Evolutionary conservation across 805 yeast genomes (phyloP).

Genomic region (Metschnikowia lunata): DNA sequence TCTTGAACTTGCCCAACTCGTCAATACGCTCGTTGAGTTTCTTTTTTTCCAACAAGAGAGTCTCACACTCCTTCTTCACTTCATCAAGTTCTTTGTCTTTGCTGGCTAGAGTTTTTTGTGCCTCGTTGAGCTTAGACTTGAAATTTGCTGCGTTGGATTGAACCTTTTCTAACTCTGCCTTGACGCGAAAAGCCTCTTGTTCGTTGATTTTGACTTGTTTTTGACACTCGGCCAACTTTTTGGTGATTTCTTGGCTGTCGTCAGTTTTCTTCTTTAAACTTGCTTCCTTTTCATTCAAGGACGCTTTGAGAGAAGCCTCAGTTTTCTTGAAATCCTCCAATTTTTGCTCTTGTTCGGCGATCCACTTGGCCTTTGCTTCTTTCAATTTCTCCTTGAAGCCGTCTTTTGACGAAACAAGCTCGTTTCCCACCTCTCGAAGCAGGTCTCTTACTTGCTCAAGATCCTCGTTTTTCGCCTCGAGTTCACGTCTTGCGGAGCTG

Average conservation of each 20-base stretch:
- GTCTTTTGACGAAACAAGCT: constrained; percentile 67
- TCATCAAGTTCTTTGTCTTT: constrained; percentile 17
- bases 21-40: constrained; percentile 31
- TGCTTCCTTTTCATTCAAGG: constrained; percentile 17
- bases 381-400: constrained; percentile 16
- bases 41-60: constrained; percentile 28
- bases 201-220: not conserved
- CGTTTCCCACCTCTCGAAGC: constrained; percentile 73
- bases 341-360: constrained; percentile 10
- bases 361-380: constrained; percentile 15
- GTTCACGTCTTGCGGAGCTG: constrained; percentile 8
- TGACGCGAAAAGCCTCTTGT: constrained; percentile 1
- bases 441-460: constrained; percentile 69
- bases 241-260: not conserved
- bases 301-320: constrained; percentile 9
- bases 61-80: constrained; percentile 21
- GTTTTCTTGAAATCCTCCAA: constrained; percentile 11
- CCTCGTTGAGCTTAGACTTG: constrained; percentile 19
- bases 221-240: not conserved
- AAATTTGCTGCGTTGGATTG: constrained; percentile 6
- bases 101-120: constrained; percentile 1
- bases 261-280: constrained; percentile 9
- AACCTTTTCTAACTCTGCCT: constrained; percentile 3
- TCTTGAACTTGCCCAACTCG: constrained; percentile 28
- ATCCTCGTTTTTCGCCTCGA: constrained; percentile 46